Conservation (phyloP, 202 grass and related monocot species). For the Schoenoplectus triqueter region DNA sequence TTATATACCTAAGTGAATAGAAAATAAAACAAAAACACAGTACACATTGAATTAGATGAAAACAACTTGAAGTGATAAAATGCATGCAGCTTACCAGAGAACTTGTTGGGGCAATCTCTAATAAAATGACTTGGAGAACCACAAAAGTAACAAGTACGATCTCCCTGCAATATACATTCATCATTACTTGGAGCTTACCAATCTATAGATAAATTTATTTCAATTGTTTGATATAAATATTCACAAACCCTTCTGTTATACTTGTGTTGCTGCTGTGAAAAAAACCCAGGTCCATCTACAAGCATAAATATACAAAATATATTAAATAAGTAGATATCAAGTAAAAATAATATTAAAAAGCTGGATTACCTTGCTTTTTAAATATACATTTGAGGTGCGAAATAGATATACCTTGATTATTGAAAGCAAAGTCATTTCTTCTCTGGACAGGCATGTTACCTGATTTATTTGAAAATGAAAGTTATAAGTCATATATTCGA, state of each 20-base stretch:
- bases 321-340: constrained; percentile 22
- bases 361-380: neutral
- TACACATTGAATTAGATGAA: constrained; percentile 14
- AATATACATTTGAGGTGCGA: neutral
- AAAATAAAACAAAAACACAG: neutral
- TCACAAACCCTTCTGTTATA: constrained; percentile 41
- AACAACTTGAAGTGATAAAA: constrained; percentile 8
- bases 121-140: constrained; percentile 44
- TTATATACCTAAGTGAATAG: neutral
- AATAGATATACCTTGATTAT: constrained; percentile 40
- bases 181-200: constrained; percentile 8
- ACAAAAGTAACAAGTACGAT: constrained; percentile 43
- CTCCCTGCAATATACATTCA: constrained; percentile 30
- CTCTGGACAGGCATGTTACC: constrained; percentile 41
- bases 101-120: constrained; percentile 40
- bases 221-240: constrained; percentile 26
- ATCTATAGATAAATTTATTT: neutral
- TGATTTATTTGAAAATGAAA: constrained; percentile 27
- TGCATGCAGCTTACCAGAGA: constrained; percentile 35
- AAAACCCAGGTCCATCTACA: constrained; percentile 38
- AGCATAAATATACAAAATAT: constrained; percentile 24
- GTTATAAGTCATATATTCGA: constrained; percentile 3
- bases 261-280: constrained; percentile 34
- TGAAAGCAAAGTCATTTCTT: constrained; percentile 38
- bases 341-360: constrained; percentile 27